Evolutionary conservation across 495 filamentous ascomycete species (phyloP), one percentile per base, ranked within the genome.

Genomic region (Pseudotulostoma volvatum): DNA sequence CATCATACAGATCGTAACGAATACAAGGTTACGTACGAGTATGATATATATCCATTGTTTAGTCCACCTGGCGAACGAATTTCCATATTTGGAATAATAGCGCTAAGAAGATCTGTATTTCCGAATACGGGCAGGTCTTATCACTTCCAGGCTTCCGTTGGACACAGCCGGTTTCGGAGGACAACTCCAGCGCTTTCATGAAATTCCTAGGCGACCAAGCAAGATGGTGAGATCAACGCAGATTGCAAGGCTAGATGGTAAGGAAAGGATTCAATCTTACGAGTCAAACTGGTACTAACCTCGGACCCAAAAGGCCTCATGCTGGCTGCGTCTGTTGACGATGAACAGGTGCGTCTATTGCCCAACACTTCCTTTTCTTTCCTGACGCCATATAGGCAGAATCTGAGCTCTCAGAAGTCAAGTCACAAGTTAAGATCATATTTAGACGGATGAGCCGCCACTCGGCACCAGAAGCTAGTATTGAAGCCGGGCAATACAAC

Each of bases 211-310:
- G n/a, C n/a, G n/a, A n/a, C n/a, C n/a, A n/a, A n/a, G 23, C 58
- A 72, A 51, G 21, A 95, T 95, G 90, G 88, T 96, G 46, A 80
- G 78, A 60, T 92, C 86, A 55, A 97, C 90, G 31, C 83, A 92
- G 57, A 95, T 97, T 50, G 78, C 83, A 36, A 71, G 90, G 55
- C 68, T 97, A 38, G 90, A 97, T 63, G 88, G 88, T 93, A 28
- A 18, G 9, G 21, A n/a, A 38, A 28, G 14, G 17, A 37, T 30
- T 18, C 40, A 28, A 11, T n/a, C n/a, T n/a, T n/a, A n/a, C n/a
- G n/a, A n/a, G n/a, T n/a, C n/a, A n/a, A n/a, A n/a, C n/a, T n/a
- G n/a, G n/a, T n/a, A n/a, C n/a, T n/a, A n/a, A n/a, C n/a, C n/a
- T n/a, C 34, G 19, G 30, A 38, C 7, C 18, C 46, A 58, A 23